Evolutionary conservation across 139 green algal genomes (phyloP).

Genomic region (Micractinium sp.): DNA sequence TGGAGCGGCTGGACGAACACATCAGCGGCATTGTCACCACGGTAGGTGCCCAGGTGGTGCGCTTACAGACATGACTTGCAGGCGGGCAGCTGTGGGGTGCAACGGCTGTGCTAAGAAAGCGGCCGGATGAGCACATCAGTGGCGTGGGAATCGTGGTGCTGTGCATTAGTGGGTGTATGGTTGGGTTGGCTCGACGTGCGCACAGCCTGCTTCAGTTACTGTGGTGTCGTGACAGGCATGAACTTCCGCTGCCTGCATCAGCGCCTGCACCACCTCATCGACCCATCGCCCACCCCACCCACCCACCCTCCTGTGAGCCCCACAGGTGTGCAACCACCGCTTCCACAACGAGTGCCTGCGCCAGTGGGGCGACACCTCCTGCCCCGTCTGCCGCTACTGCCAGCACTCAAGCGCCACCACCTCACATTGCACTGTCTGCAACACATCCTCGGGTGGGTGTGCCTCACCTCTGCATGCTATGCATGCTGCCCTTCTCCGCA

Average conservation of each 20-base stretch:
- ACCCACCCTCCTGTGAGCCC: neutral
- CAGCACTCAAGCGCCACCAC: slow-evolving; percentile 42
- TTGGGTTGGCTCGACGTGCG: no score
- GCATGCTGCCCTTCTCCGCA: no score
- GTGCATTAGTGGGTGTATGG: no score
- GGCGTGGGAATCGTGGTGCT: no score
- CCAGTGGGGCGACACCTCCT: slow-evolving; percentile 89
- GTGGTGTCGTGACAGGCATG: no score
- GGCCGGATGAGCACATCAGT: no score
- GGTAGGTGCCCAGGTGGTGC: slow-evolving; percentile 44
- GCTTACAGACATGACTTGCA: no score
- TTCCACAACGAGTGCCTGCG: slow-evolving; percentile 97
- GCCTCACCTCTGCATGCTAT: neutral
- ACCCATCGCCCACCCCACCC: neutral
- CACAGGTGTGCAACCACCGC: slow-evolving; percentile 89
- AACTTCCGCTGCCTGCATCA: no score
- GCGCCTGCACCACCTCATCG: no score
- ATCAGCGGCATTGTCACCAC: slow-evolving; percentile 94
- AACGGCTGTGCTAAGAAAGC: no score
- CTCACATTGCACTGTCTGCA: slow-evolving; percentile 79
- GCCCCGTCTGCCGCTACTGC: slow-evolving; percentile 93
- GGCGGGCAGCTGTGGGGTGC: no score
- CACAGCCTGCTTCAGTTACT: no score
- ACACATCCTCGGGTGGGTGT: slow-evolving; percentile 36
- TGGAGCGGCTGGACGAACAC: slow-evolving; percentile 96